phyloP scores from a whole-genome alignment of 139 green algal genomes.

The Chlamydomonas eustigma region DNA sequence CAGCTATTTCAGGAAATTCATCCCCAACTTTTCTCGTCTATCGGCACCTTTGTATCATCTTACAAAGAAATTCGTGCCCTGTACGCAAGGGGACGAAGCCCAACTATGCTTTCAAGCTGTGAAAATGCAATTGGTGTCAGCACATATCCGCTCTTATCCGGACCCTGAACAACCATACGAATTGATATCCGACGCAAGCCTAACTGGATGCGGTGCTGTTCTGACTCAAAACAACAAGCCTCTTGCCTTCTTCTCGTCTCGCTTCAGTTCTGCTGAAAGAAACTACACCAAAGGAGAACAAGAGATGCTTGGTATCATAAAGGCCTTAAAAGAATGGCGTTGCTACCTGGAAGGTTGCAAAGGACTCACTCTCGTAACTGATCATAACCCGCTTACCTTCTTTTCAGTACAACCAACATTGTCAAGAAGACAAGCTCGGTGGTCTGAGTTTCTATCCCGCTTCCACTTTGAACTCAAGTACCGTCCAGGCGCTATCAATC shows the following conservation, averaged over 20 bases:
- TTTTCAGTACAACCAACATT: neutral
- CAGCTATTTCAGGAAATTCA: slow-evolving; percentile 48
- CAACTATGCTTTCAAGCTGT: slow-evolving; percentile 21
- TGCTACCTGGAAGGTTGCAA: slow-evolving; percentile 33
- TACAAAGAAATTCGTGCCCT: slow-evolving; percentile 22
- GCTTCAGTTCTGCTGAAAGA: slow-evolving; percentile 28
- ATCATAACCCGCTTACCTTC: slow-evolving; percentile 41
- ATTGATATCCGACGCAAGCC: slow-evolving; percentile 30
- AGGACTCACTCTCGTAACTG: slow-evolving; percentile 29
- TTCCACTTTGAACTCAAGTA: slow-evolving; percentile 29
- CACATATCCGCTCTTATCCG: slow-evolving; percentile 17
- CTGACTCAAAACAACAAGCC: slow-evolving; percentile 35
- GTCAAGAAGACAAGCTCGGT: slow-evolving; percentile 26
- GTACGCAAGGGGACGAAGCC: neutral
- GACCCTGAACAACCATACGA: slow-evolving; percentile 23
- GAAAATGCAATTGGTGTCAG: slow-evolving; percentile 16
- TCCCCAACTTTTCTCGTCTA: slow-evolving; percentile 36
- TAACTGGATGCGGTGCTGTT: slow-evolving; percentile 28
- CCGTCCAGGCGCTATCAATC: slow-evolving; percentile 24
- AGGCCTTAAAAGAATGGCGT: slow-evolving; percentile 32
- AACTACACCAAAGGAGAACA: slow-evolving; percentile 47
- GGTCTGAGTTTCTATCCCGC: slow-evolving; percentile 27
- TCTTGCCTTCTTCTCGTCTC: slow-evolving; percentile 35
- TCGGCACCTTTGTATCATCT: slow-evolving; percentile 35
- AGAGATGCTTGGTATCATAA: slow-evolving; percentile 42